Percentiles rank a stretch among this genome's conserved stretches.
Evolutionary conservation across 1,284 basidiomycete genomes (phyloP).

Genomic region (Takashimella tepidaria): DNA sequence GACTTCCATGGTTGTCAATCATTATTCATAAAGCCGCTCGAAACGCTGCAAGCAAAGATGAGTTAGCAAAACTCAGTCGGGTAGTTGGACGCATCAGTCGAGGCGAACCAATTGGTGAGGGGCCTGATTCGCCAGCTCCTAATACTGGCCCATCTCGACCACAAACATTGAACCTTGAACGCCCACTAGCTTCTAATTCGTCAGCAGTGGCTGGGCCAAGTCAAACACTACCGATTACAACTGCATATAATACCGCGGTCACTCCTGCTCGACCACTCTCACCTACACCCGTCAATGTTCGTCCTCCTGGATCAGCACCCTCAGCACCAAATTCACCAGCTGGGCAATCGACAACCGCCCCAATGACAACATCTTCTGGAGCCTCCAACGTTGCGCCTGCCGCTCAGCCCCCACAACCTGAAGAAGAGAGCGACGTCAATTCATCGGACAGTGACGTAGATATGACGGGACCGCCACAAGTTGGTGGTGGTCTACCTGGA

Average conservation of each 20-base stretch:
- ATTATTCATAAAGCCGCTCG: conserved; percentile 46
- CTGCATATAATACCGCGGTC: background rate
- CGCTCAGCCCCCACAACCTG: background rate
- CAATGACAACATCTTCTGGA: background rate
- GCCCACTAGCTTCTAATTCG: conserved; percentile 1
- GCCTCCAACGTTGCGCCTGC: background rate
- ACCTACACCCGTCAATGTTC: background rate
- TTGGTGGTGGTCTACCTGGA: conserved; percentile 26
- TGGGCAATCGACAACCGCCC: background rate
- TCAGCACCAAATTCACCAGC: background rate
- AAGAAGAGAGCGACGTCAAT: conserved; percentile 7
- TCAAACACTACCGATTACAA: background rate
- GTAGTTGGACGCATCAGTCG: conserved; percentile 35
- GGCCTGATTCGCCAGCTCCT: conserved; percentile 6
- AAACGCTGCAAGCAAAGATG: conserved; percentile 38
- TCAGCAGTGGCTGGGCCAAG: background rate
- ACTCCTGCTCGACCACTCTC: background rate
- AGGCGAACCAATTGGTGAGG: conserved; percentile 27
- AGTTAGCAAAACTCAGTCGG: conserved; percentile 38
- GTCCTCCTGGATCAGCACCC: background rate
- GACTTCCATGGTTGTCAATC: conserved; percentile 38
- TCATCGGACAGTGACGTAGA: conserved; percentile 31
- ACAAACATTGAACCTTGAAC: background rate
- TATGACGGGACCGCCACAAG: conserved; percentile 34
- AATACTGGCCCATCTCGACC: background rate